Base-by-base conservation (phyloP, 257 asterid genomes). In the Leptodermis oblonga region DNA sequence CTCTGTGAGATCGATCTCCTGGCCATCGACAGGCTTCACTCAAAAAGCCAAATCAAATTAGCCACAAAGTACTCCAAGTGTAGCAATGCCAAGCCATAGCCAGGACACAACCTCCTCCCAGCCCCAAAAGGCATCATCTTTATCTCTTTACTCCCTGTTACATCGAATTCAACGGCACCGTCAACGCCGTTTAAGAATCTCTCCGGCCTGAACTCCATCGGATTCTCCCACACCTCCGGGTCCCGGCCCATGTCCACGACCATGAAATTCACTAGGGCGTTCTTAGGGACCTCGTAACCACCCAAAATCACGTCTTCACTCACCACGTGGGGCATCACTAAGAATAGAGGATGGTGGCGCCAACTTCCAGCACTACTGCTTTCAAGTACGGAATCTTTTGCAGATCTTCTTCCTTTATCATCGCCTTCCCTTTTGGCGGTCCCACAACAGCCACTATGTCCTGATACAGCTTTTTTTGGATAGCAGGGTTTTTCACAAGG, bases 111-210 rank as follows among this genome's bases (percentile, higher is more conserved):
- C 46, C 95, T 82, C 76, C 95, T 77, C 22, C 96, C 96, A 0
- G 87, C 87, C 0, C 96, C 96, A 23, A 88, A 88, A 8, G 96
- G 96, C 89, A 88, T 84, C 96, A 88, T 88, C 63, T 84, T 88
- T n/a, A 88, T 86, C 86, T 86, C 95, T 43, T 80, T 86, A 56
- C 81, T 86, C 43, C 95, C 82, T 0, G 85, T 86, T 37, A 88
- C 36, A 34, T 88, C 90, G 30, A 88, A 80, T 49, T 66, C n/a
- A 11, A 56, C 67, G 6, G 20, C 4, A 61, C 75, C n/a, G n/a
- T n/a, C 1, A n/a, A n/a, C 3, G 59, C 59, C 59, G 59, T 26
- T n/a, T 28, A 81, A 23, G 75, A 88, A 88, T 53, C 96, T 88
- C 82, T 86, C 91, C 0, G 93, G 91, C 83, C 76, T 79, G 73